A percentile compares a stretch with the other conserved stretches of the same genome.
These are phyloP conservation scores for Drechmeria coniospora DNA, from an alignment of 2,329 filamentous ascomycete species.

Conservation along the genomic window DNA sequence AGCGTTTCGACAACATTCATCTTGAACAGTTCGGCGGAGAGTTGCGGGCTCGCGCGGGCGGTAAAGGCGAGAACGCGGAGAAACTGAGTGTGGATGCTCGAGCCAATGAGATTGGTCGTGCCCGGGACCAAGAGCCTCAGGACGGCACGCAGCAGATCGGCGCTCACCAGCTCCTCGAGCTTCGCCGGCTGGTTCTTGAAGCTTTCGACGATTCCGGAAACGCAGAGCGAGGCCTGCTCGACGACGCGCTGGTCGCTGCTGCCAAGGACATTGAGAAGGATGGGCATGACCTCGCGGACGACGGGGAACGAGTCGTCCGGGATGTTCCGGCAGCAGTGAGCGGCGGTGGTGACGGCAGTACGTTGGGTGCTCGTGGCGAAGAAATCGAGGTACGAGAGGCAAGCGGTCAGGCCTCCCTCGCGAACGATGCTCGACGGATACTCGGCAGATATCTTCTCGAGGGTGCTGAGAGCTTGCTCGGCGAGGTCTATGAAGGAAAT, in stretches of 20 bases:
- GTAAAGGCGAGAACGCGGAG: constrained; percentile 82
- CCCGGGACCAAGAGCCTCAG: constrained; percentile 80
- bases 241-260: constrained; percentile 95
- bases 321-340: constrained; percentile 95
- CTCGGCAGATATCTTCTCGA: constrained; percentile 95
- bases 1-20: constrained; percentile 95
- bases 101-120: constrained; percentile 86
- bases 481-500: constrained; percentile 96
- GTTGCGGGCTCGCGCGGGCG: constrained; percentile 69
- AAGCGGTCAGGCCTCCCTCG: constrained; percentile 90
- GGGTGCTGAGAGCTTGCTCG: constrained; percentile 87
- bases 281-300: constrained; percentile 92
- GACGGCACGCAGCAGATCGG: constrained; percentile 71
- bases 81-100: constrained; percentile 93
- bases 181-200: constrained; percentile 81
- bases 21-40: constrained; percentile 84
- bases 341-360: constrained; percentile 90
- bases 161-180: constrained; percentile 81
- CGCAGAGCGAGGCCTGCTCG: constrained; percentile 89
- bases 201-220: constrained; percentile 91
- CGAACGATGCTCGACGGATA: constrained; percentile 91
- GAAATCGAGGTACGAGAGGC: constrained; percentile 89
- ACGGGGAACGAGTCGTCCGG: constrained; percentile 85
- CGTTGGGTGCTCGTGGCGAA: constrained; percentile 94
- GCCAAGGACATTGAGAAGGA: constrained; percentile 71